phyloP scores from a whole-genome alignment of 352 stramenopile genomes.

The Peronospora tabacina region DNA sequence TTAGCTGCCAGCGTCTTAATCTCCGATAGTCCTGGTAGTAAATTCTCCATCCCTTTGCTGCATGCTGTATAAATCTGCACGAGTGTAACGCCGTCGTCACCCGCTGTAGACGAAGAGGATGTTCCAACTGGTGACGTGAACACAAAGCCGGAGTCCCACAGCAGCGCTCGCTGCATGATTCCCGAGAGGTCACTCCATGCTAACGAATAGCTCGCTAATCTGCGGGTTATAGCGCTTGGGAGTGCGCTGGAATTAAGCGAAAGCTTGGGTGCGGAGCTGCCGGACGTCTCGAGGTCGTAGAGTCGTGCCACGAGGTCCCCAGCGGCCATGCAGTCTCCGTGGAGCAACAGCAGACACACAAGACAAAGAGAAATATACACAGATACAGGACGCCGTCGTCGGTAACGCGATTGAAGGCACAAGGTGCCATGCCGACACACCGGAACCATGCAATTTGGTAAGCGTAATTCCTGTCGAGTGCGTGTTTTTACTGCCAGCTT shows the following conservation, averaged over 20 bases:
- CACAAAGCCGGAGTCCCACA: slow-evolving; percentile 67
- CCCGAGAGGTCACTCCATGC: slow-evolving; percentile 40
- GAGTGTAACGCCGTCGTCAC: slow-evolving; percentile 20
- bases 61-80: slow-evolving; percentile 59
- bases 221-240: slow-evolving; percentile 22
- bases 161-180: slow-evolving; percentile 56
- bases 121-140: slow-evolving; percentile 21
- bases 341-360: slow-evolving; percentile 13
- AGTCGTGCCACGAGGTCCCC: slow-evolving; percentile 51
- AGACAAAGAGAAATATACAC: slow-evolving; percentile 5
- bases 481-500: too few species aligned
- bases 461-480: too few species aligned
- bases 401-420: slow-evolving; percentile 25
- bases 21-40: slow-evolving; percentile 40
- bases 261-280: slow-evolving; percentile 23
- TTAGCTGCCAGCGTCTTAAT: slow-evolving; percentile 23
- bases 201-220: slow-evolving; percentile 28
- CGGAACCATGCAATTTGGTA: slow-evolving; percentile 18
- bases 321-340: slow-evolving; percentile 9
- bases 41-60: slow-evolving; percentile 47
- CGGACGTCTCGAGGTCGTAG: slow-evolving; percentile 33
- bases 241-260: slow-evolving; percentile 31
- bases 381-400: not conserved
- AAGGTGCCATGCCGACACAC: slow-evolving; percentile 25
- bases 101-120: slow-evolving; percentile 8